Evolutionary conservation across 1,284 basidiomycete genomes (phyloP).

Genomic region (Microstroma glucosiphilum): DNA sequence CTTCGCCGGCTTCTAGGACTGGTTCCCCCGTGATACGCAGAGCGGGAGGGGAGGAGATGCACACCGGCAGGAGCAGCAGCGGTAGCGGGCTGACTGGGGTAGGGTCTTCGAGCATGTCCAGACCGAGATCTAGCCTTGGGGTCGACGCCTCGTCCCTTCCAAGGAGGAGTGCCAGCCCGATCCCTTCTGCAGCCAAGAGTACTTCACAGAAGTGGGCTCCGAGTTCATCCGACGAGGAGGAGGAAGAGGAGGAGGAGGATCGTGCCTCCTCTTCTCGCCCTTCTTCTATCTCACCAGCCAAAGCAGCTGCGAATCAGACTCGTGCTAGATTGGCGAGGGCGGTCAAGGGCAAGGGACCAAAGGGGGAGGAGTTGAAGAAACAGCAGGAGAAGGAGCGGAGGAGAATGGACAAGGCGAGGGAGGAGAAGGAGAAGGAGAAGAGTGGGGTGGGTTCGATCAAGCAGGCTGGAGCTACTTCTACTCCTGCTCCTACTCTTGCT

Average conservation of each 20-base stretch:
- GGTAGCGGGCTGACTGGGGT: too few relatives aligned
- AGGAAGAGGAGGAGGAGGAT: background rate
- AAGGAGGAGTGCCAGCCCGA: background rate
- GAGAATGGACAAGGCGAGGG: background rate
- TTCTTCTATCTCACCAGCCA: background rate
- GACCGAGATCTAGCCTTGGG: too few relatives aligned
- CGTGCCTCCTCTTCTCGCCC: background rate
- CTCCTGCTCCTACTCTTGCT: background rate
- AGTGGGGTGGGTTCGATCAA: background rate
- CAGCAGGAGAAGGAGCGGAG: conserved; percentile 5
- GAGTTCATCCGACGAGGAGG: background rate
- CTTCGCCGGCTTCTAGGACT: too few relatives aligned
- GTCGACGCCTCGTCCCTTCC: too few relatives aligned
- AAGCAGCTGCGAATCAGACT: background rate
- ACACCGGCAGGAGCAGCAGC: too few relatives aligned
- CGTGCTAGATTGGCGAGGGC: background rate
- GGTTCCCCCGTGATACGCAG: too few relatives aligned
- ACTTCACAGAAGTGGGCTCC: background rate
- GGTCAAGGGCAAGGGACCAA: background rate
- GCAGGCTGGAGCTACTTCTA: background rate
- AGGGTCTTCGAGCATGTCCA: too few relatives aligned
- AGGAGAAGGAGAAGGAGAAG: background rate
- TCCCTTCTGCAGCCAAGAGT: background rate
- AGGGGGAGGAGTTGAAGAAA: conserved; percentile 3
- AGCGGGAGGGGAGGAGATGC: too few relatives aligned